phyloP scores from a whole-genome alignment of 352 stramenopile genomes.

The Pythium phragmitis region DNA sequence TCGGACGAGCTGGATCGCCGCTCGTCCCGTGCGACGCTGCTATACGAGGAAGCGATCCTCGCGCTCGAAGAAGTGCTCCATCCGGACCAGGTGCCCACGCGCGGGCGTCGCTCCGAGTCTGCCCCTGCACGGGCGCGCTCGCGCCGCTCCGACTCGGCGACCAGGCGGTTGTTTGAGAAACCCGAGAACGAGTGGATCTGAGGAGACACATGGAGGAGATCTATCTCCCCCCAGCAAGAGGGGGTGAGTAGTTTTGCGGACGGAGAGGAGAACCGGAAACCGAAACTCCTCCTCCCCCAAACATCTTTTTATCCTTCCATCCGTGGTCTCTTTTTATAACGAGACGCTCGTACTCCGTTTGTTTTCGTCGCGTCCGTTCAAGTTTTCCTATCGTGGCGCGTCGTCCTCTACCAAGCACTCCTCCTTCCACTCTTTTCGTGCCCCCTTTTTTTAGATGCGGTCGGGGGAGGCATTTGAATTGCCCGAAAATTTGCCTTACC shows the following conservation, averaged over 20 bases:
- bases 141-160: slow-evolving; percentile 21
- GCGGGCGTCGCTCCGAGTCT: slow-evolving; percentile 4
- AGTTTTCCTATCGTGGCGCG: not conserved
- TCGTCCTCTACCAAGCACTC: slow-evolving; percentile 8
- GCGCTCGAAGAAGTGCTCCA: slow-evolving; percentile 28
- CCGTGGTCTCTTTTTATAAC: not conserved
- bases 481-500: too few relatives aligned
- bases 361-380: not conserved
- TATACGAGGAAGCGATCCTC: slow-evolving; percentile 28
- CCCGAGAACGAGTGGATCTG: slow-evolving; percentile 32
- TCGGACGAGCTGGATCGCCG: slow-evolving; percentile 28
- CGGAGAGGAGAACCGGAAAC: not conserved
- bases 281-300: not conserved
- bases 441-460: too few relatives aligned
- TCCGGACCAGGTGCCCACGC: slow-evolving; percentile 9
- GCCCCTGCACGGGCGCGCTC: not conserved
- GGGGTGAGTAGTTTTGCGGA: not conserved
- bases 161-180: slow-evolving; percentile 19
- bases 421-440: too few relatives aligned
- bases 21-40: slow-evolving; percentile 22
- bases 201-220: not conserved
- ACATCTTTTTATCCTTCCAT: not conserved
- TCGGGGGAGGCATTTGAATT: too few relatives aligned
- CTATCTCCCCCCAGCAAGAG: too few relatives aligned
- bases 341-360: not conserved